Conservation (phyloP, 2,329 filamentous ascomycete genomes). For the Fusarium caatingaense region DNA sequence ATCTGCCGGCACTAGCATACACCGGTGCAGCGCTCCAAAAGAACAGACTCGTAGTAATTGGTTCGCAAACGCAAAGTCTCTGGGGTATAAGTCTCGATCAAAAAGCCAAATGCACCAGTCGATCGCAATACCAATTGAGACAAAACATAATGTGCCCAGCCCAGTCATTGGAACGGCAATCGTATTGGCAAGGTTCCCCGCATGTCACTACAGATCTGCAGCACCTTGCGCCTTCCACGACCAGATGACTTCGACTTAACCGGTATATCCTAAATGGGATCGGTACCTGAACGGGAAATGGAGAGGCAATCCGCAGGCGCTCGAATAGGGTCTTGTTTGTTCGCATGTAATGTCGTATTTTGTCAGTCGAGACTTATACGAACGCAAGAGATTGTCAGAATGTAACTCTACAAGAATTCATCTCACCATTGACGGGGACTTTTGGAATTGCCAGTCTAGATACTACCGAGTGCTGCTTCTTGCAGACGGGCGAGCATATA, state of each 20-base stretch:
- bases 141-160: rapidly evolving
- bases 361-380: not conserved
- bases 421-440: not conserved
- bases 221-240: rapidly evolving
- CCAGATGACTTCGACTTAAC: not conserved
- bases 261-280: not conserved
- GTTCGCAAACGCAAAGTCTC: not conserved
- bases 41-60: not conserved
- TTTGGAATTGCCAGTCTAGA: rapidly evolving
- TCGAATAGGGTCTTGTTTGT: not conserved
- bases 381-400: not conserved
- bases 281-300: not conserved
- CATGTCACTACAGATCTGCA: not conserved
- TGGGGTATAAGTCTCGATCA: not conserved
- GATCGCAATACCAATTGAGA: not conserved
- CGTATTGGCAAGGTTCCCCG: not conserved
- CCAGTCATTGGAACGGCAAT: not conserved
- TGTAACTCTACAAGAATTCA: not conserved
- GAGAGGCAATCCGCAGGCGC: rapidly evolving
- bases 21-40: not conserved
- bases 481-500: not conserved
- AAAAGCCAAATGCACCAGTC: rapidly evolving
- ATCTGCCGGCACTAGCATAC: not conserved
- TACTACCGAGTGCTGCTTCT: rapidly evolving
- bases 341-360: not conserved